A percentile compares a stretch with the other conserved stretches of the same genome.
phyloP scores from a whole-genome alignment of 495 filamentous ascomycete genomes.

The Elasticomyces elasticus region DNA sequence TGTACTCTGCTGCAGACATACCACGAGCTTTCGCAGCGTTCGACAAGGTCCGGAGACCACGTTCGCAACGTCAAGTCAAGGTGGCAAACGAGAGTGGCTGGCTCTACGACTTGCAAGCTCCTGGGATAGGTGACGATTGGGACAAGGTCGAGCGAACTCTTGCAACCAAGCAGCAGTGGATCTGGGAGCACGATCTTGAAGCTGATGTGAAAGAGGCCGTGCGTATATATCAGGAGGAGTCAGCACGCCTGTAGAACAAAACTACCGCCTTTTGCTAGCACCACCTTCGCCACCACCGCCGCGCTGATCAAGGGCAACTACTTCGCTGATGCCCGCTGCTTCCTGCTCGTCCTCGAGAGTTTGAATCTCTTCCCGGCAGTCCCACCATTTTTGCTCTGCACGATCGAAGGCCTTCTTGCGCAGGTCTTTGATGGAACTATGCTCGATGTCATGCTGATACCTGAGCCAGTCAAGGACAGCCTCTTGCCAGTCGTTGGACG shows the following conservation, averaged over 20 bases:
- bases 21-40: slow-evolving; percentile 51
- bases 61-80: slow-evolving; percentile 25
- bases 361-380: slow-evolving; percentile 87
- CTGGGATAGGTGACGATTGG: slow-evolving; percentile 25
- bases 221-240: slow-evolving; percentile 15
- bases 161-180: slow-evolving; percentile 51
- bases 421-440: slow-evolving; percentile 75
- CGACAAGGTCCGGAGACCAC: slow-evolving; percentile 47
- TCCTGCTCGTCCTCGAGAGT: slow-evolving; percentile 93
- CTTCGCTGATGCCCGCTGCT: slow-evolving; percentile 87
- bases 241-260: not conserved
- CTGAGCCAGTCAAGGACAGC: slow-evolving; percentile 58
- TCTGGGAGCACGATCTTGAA: slow-evolving; percentile 41
- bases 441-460: slow-evolving; percentile 47
- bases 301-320: slow-evolving; percentile 42
- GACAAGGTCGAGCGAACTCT: slow-evolving; percentile 30
- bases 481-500: slow-evolving; percentile 83
- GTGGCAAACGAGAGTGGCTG: slow-evolving; percentile 25
- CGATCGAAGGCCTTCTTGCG: slow-evolving; percentile 78
- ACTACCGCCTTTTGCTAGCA: slow-evolving; percentile 11
- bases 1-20: slow-evolving; percentile 31
- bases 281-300: slow-evolving; percentile 12
- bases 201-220: slow-evolving; percentile 23
- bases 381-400: slow-evolving; percentile 97
- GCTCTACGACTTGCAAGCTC: slow-evolving; percentile 28